A percentile compares a stretch with the other conserved stretches of the same genome.
phyloP scores from a whole-genome alignment of 2,329 filamentous ascomycete species.

The Sclerotinia minor region DNA sequence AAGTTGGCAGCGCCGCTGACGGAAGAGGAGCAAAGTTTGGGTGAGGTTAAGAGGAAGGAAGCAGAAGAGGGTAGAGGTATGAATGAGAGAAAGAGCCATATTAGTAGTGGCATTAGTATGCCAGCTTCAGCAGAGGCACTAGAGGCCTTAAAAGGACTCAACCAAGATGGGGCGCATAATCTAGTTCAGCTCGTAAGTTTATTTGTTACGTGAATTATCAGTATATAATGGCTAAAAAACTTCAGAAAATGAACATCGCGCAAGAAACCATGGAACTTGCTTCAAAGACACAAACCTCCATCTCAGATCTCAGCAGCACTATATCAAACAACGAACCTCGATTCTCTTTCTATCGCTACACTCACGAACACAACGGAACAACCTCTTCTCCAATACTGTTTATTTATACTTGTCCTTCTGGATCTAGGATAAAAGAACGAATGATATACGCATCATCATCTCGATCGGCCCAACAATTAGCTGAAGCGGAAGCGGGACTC shows the following conservation, averaged over 20 bases:
- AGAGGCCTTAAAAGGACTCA: slow-evolving; percentile 61
- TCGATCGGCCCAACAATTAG: slow-evolving; percentile 64
- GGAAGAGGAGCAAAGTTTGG: slow-evolving; percentile 71
- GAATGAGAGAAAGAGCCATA: slow-evolving; percentile 53
- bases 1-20: slow-evolving; percentile 69
- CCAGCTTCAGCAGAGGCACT: slow-evolving; percentile 62
- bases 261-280: slow-evolving; percentile 70
- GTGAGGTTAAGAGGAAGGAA: slow-evolving; percentile 73
- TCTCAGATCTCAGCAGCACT: slow-evolving; percentile 56
- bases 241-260: slow-evolving; percentile 68
- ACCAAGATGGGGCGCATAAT: slow-evolving; percentile 47
- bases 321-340: slow-evolving; percentile 71
- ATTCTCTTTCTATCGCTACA: slow-evolving; percentile 75
- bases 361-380: slow-evolving; percentile 54
- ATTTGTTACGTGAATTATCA: background rate
- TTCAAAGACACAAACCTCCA: slow-evolving; percentile 52
- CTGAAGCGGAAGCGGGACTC: slow-evolving; percentile 64
- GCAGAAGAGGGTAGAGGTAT: slow-evolving; percentile 72
- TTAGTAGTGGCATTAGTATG: slow-evolving; percentile 48
- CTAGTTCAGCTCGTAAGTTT: slow-evolving; percentile 66
- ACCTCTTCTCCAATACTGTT: slow-evolving; percentile 66
- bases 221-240: slow-evolving; percentile 4
- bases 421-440: slow-evolving; percentile 73
- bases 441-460: slow-evolving; percentile 81
- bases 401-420: slow-evolving; percentile 77